Evolutionary conservation across 441 rosid genomes (phyloP).

Genomic region (Metrosideros polymorpha): DNA sequence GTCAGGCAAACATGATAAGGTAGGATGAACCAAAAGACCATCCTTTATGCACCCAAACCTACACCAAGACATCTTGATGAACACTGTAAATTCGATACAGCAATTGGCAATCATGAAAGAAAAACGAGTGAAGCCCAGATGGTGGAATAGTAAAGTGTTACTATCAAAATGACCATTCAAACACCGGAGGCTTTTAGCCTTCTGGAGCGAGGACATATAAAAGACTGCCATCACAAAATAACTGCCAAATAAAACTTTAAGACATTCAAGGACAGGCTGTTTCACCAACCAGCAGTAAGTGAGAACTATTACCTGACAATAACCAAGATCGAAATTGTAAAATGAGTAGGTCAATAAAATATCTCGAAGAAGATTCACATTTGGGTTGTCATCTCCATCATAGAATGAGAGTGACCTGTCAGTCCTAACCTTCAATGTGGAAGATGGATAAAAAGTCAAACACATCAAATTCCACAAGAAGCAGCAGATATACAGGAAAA

Average conservation of each 20-base stretch:
- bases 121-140: neutral
- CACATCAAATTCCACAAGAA: neutral
- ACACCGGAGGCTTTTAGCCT: neutral
- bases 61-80: neutral
- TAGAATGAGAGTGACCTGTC: constrained; percentile 76
- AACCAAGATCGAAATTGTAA: constrained; percentile 97
- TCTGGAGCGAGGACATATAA: neutral
- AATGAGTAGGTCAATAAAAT: constrained; percentile 87
- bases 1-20: neutral
- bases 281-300: neutral
- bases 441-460: neutral
- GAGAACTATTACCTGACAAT: constrained; percentile 73
- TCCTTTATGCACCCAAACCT: neutral
- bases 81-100: neutral
- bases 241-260: neutral
- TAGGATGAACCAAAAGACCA: neutral
- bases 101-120: neutral
- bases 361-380: constrained; percentile 70
- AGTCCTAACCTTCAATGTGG: constrained; percentile 74
- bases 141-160: neutral
- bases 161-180: neutral
- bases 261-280: neutral
- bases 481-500: neutral
- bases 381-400: constrained; percentile 89
- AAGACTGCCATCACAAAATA: neutral